Evolutionary conservation across 331 rosid species (phyloP).

Genomic region (Dryas integrifolia): DNA sequence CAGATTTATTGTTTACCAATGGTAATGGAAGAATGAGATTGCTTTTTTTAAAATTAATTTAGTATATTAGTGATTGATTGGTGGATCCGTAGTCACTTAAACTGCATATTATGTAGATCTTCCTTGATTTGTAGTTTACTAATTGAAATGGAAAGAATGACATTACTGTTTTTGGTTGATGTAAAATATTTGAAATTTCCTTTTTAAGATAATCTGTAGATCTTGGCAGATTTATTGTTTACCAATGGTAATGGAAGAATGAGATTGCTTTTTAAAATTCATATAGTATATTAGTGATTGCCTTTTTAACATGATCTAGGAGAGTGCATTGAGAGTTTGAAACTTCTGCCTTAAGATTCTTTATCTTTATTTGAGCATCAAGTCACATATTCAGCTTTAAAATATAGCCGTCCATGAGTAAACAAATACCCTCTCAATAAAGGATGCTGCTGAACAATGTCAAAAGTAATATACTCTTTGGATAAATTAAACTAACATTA

Average conservation of each 20-base stretch:
- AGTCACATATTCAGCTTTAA: slow-evolving; percentile 34
- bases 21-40: slow-evolving; percentile 13
- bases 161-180: not conserved
- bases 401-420: slow-evolving; percentile 32
- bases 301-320: slow-evolving; percentile 24
- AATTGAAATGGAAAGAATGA: slow-evolving; percentile 8
- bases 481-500: slow-evolving; percentile 31
- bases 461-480: slow-evolving; percentile 37
- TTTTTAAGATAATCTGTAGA: slow-evolving; percentile 16
- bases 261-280: slow-evolving; percentile 11
- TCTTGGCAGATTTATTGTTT: slow-evolving; percentile 18
- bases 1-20: slow-evolving; percentile 21
- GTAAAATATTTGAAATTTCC: not conserved
- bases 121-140: slow-evolving; percentile 14
- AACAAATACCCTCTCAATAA: slow-evolving; percentile 38
- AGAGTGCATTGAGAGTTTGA: slow-evolving; percentile 32
- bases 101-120: slow-evolving; percentile 18
- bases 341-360: slow-evolving; percentile 37
- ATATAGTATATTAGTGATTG: not conserved
- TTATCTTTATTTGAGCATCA: slow-evolving; percentile 37
- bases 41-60: slow-evolving; percentile 5
- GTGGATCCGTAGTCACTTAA: slow-evolving; percentile 27
- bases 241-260: slow-evolving; percentile 14
- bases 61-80: not conserved
- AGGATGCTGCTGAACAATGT: slow-evolving; percentile 32